These are phyloP conservation scores for Symbiodinium pilosum DNA, from an alignment of 73 alveolate species.

Conservation along the genomic window DNA sequence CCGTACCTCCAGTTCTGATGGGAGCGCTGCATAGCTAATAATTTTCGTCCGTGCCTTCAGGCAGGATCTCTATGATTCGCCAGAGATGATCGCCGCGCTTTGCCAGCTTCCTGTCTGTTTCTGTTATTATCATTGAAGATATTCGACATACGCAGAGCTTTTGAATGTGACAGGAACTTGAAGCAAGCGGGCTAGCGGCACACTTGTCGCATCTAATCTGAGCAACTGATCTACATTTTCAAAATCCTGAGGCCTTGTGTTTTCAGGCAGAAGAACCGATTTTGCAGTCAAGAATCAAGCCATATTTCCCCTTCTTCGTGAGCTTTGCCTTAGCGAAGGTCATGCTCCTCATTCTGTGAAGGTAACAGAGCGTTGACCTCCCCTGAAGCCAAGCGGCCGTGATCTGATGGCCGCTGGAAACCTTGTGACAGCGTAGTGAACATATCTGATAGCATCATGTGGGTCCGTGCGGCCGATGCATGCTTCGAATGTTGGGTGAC, in stretches of 20 bases:
- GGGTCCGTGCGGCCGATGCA: too few species aligned
- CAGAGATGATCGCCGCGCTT: slow-evolving; percentile 51
- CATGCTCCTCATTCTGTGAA: too few species aligned
- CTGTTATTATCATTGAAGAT: background rate
- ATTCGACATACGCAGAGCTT: too few species aligned
- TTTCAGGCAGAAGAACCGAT: background rate
- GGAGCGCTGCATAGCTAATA: background rate
- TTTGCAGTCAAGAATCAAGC: slow-evolving; percentile 18
- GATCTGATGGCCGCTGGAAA: slow-evolving; percentile 75
- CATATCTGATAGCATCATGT: too few species aligned
- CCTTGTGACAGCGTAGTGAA: background rate
- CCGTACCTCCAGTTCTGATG: slow-evolving; percentile 20
- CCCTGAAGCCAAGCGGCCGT: slow-evolving; percentile 42
- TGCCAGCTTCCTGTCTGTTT: slow-evolving; percentile 12
- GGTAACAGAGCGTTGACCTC: too few species aligned
- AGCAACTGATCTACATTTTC: background rate
- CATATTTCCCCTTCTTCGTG: slow-evolving; percentile 62
- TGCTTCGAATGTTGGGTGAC: too few species aligned
- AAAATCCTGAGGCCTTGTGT: background rate
- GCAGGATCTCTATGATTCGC: slow-evolving; percentile 75
- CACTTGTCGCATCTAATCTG: background rate
- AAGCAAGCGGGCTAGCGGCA: too few species aligned
- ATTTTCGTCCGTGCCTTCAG: background rate
- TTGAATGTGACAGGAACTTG: too few species aligned
- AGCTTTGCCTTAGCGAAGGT: slow-evolving; percentile 11